phyloP scores from a whole-genome alignment of 1,139 yeast species.

The Candida frijolesensis region DNA sequence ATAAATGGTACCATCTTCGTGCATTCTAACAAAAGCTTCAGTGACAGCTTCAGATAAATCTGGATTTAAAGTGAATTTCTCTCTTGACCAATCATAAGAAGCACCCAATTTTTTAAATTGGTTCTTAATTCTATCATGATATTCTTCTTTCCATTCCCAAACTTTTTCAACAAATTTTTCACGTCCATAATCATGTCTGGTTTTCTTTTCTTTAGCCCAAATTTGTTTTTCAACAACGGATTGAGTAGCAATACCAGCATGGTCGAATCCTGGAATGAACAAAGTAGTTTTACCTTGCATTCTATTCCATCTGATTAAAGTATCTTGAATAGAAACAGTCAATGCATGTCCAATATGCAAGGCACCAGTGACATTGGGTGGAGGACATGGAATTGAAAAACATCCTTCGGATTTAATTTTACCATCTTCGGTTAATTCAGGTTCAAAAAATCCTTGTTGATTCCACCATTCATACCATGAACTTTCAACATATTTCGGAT shows the following conservation, averaged over 20 bases:
- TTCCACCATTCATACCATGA: slow-evolving; percentile 99
- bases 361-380: slow-evolving; percentile 99
- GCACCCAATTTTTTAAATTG: slow-evolving; percentile 92
- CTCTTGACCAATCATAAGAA: slow-evolving; percentile 94
- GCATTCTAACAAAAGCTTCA: slow-evolving; percentile 89
- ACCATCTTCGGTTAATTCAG: slow-evolving; percentile 79
- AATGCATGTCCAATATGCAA: slow-evolving; percentile 98
- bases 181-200: slow-evolving; percentile 95
- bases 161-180: slow-evolving; percentile 85
- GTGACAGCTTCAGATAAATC: slow-evolving; percentile 76
- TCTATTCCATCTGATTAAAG: slow-evolving; percentile 90
- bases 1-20: slow-evolving; percentile 94
- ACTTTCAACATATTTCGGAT: slow-evolving; percentile 89
- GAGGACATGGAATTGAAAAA: slow-evolving; percentile 95
- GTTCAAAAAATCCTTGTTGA: slow-evolving; percentile 82
- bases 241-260: slow-evolving; percentile 99
- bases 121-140: slow-evolving; percentile 79
- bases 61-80: slow-evolving; percentile 90
- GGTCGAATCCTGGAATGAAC: slow-evolving; percentile 96
- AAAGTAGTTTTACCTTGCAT: slow-evolving; percentile 96
- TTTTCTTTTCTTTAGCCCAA: slow-evolving; percentile 84
- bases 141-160: slow-evolving; percentile 98
- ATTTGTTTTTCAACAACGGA: slow-evolving; percentile 96
- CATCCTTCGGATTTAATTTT: slow-evolving; percentile 76
- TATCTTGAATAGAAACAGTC: slow-evolving; percentile 92